Conservation (phyloP, 495 filamentous ascomycete genomes). For the Podospora pseudopauciseta region DNA sequence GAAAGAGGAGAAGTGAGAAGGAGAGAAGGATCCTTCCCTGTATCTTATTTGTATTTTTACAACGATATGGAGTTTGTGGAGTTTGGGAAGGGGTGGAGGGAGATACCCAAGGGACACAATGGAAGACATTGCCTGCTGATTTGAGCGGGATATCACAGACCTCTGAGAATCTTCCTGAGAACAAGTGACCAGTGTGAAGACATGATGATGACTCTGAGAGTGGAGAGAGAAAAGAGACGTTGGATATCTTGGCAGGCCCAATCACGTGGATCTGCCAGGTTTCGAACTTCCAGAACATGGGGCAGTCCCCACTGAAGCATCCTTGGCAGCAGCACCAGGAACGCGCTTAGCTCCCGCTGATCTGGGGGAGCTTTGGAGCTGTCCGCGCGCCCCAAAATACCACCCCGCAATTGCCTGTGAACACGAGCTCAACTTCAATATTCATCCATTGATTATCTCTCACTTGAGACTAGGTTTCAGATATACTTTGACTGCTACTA, state of each 20-base stretch:
- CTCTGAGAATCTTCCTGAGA: too few relatives aligned
- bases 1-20: background rate
- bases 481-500: too few relatives aligned
- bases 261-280: background rate
- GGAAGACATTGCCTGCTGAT: background rate
- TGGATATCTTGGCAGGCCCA: conserved; percentile 3
- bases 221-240: background rate
- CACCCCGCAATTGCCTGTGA: background rate
- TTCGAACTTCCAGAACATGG: background rate
- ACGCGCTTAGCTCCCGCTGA: conserved; percentile 2
- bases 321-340: conserved; percentile 4
- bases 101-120: background rate
- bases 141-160: background rate
- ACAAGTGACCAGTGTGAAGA: too few relatives aligned
- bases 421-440: background rate
- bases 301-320: background rate
- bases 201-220: too few relatives aligned
- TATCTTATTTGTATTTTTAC: background rate
- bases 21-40: background rate
- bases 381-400: background rate
- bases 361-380: background rate
- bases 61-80: background rate
- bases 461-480: background rate
- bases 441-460: background rate
- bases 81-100: background rate